Conservation (phyloP, 2,329 filamentous ascomycete species). For the Exophiala viscosa region DNA sequence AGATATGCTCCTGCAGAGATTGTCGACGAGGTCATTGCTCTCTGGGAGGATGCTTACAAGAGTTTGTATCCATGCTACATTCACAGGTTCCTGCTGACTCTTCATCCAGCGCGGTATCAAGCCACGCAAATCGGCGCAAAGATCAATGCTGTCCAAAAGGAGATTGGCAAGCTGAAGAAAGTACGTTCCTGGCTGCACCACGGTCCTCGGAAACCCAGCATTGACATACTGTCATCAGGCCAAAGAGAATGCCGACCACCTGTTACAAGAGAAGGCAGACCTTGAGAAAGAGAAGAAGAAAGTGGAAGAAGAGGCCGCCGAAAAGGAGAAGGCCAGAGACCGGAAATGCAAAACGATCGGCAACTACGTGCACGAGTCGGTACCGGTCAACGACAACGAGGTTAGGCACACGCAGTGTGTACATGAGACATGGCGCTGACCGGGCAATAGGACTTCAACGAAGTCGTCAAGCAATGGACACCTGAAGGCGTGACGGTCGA, state of each 20-base stretch:
- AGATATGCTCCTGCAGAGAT: conserved; percentile 75
- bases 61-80: background rate
- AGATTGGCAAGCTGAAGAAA: conserved; percentile 91
- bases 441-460: conserved; percentile 67
- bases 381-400: conserved; percentile 79
- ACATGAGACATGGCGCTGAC: conserved; percentile 26
- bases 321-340: conserved; percentile 71
- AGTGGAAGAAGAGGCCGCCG: conserved; percentile 66
- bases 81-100: conserved; percentile 6
- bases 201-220: background rate
- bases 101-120: conserved; percentile 61
- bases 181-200: conserved; percentile 34
- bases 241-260: conserved; percentile 80
- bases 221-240: conserved; percentile 45
- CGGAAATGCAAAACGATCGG: conserved; percentile 80
- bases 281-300: conserved; percentile 79
- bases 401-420: conserved; percentile 36
- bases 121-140: conserved; percentile 75
- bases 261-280: conserved; percentile 72
- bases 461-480: conserved; percentile 70
- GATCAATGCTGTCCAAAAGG: conserved; percentile 86
- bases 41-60: conserved; percentile 28
- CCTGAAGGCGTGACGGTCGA: conserved; percentile 70
- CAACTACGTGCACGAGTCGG: conserved; percentile 86
- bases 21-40: conserved; percentile 79